These are phyloP conservation scores for Fomitopsis serialis DNA, from an alignment of 768 basidiomycete genomes.

Conservation along the genomic window DNA sequence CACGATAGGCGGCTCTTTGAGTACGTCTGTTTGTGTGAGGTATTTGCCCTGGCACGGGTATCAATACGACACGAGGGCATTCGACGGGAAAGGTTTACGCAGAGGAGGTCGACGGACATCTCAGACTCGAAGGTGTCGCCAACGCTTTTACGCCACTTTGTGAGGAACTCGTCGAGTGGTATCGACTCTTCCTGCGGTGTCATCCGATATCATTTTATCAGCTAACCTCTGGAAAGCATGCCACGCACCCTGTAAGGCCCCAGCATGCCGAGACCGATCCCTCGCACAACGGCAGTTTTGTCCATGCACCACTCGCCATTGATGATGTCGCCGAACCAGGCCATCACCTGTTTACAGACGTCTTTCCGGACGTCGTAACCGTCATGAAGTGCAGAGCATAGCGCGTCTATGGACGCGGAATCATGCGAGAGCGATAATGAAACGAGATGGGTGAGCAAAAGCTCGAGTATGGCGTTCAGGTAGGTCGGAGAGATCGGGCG, in stretches of 20 bases:
- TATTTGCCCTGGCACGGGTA: slow-evolving; percentile 64
- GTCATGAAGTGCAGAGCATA: slow-evolving; percentile 56
- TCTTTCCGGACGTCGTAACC: slow-evolving; percentile 65
- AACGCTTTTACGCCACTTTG: slow-evolving; percentile 65
- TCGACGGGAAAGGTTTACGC: slow-evolving; percentile 38
- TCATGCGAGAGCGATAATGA: slow-evolving; percentile 50
- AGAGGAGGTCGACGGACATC: slow-evolving; percentile 63
- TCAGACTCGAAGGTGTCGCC: slow-evolving; percentile 70
- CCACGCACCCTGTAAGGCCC: slow-evolving; percentile 47
- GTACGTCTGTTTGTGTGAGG: slow-evolving; percentile 38
- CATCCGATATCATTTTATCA: neutral
- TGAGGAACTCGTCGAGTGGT: slow-evolving; percentile 47
- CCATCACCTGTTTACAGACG: slow-evolving; percentile 65
- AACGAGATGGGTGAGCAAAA: slow-evolving; percentile 71
- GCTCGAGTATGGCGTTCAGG: slow-evolving; percentile 66
- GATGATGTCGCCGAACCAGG: slow-evolving; percentile 70
- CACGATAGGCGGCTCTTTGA: slow-evolving; percentile 25
- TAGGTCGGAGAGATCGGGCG: slow-evolving; percentile 66
- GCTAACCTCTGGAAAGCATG: neutral
- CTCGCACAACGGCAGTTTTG: slow-evolving; percentile 51
- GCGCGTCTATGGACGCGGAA: slow-evolving; percentile 48
- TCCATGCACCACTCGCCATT: slow-evolving; percentile 61
- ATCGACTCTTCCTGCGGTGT: slow-evolving; percentile 59
- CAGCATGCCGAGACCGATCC: slow-evolving; percentile 76
- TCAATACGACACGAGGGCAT: neutral